Percentiles rank a stretch among this genome's conserved stretches.
phyloP scores from a whole-genome alignment of 2,329 filamentous ascomycete genomes.

The Simplicillium aogashimaense region DNA sequence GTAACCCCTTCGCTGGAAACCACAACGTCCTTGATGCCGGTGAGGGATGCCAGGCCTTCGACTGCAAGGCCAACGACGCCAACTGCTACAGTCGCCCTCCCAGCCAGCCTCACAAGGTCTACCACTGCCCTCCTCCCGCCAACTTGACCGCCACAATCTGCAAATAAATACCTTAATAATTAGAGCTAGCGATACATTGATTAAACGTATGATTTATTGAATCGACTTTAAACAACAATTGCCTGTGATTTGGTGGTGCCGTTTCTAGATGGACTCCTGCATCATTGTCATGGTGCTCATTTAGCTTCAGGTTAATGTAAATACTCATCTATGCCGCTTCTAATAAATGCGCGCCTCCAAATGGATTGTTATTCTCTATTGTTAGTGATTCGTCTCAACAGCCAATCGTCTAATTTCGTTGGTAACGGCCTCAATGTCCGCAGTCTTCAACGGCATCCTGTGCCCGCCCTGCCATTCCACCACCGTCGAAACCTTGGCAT shows the following conservation, averaged over 20 bases:
- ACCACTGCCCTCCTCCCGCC: slow-evolving; percentile 28
- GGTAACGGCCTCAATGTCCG: not conserved
- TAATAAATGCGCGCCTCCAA: too few species aligned
- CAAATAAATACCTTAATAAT: slow-evolving; percentile 2
- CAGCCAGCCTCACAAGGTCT: slow-evolving; percentile 22
- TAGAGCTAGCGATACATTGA: not conserved
- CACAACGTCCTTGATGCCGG: slow-evolving; percentile 26
- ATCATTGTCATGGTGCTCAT: too few species aligned
- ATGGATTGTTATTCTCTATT: too few species aligned
- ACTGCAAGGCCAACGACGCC: slow-evolving; percentile 23
- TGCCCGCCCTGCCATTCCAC: not conserved
- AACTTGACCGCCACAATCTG: slow-evolving; percentile 21
- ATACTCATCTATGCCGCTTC: too few species aligned
- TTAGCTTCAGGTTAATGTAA: too few species aligned
- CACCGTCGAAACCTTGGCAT: not conserved
- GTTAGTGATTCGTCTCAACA: too few species aligned
- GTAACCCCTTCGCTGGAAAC: slow-evolving; percentile 27
- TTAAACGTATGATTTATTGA: too few species aligned
- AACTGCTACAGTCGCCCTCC: slow-evolving; percentile 28
- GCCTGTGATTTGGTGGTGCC: too few species aligned
- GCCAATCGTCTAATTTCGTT: not conserved
- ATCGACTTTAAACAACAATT: too few species aligned
- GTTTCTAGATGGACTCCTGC: too few species aligned
- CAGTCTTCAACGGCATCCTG: not conserved
- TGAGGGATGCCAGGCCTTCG: slow-evolving; percentile 24